Evolutionary conservation across 441 rosid genomes (phyloP).

Genomic region (Gossypium aridum): DNA sequence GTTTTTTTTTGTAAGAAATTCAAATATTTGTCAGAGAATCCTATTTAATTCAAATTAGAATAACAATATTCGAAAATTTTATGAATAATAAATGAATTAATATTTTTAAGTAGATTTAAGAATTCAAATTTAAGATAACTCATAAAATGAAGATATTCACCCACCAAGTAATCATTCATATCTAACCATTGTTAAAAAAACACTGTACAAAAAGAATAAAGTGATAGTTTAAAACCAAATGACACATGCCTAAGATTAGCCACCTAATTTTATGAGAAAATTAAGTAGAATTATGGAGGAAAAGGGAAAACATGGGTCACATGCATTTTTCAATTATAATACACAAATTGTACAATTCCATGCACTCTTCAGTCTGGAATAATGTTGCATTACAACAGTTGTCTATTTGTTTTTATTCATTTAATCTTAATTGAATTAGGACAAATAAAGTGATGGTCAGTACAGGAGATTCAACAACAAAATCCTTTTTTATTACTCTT

Average conservation of each 20-base stretch:
- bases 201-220: background rate
- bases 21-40: too few species aligned
- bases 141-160: too few species aligned
- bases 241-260: background rate
- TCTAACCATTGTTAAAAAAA: too few species aligned
- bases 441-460: background rate
- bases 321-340: background rate
- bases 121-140: too few species aligned
- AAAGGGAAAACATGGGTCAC: background rate
- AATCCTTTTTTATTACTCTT: background rate
- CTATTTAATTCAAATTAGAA: too few species aligned
- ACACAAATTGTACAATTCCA: background rate
- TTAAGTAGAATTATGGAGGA: background rate
- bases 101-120: too few species aligned
- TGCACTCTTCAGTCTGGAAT: background rate
- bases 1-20: too few species aligned
- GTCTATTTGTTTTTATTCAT: background rate
- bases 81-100: too few species aligned
- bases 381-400: background rate
- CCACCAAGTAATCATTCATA: too few species aligned
- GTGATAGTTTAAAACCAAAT: background rate
- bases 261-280: background rate
- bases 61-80: too few species aligned
- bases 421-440: background rate
- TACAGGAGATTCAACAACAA: background rate